Evolutionary conservation across 2,329 filamentous ascomycete species (phyloP).

Genomic region (Cadophora gregata): DNA sequence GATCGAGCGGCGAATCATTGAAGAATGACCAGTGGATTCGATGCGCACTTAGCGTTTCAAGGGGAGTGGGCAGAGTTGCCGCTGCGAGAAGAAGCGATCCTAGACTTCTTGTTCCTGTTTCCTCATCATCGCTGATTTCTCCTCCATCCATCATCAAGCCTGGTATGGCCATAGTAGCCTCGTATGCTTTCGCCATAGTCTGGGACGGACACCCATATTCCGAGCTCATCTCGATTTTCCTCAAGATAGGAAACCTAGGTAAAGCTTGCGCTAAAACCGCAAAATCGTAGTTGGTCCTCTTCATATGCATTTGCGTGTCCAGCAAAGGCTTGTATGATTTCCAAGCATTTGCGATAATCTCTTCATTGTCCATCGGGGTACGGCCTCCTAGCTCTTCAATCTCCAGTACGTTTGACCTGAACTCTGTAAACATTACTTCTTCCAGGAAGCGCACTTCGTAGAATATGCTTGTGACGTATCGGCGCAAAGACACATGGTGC

Average conservation of each 20-base stretch:
- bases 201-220: background rate
- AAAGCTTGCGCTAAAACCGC: background rate
- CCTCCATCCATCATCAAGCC: conserved; percentile 15
- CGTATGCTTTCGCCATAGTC: background rate
- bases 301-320: conserved; percentile 9
- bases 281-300: background rate
- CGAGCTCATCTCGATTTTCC: conserved; percentile 9
- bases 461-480: conserved; percentile 8
- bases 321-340: background rate
- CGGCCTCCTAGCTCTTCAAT: background rate
- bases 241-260: conserved; percentile 7
- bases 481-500: background rate
- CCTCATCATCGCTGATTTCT: conserved; percentile 1
- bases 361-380: background rate
- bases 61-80: background rate
- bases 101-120: conserved; percentile 7
- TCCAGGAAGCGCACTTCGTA: conserved; percentile 14
- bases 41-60: background rate
- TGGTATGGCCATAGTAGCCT: background rate
- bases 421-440: background rate
- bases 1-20: background rate
- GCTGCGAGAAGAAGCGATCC: background rate
- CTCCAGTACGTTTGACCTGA: conserved; percentile 9
- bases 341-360: background rate
- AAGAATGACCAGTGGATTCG: conserved; percentile 12